These are phyloP conservation scores for Hirsutella thompsonii DNA, from an alignment of 2,329 filamentous ascomycete genomes.

Conservation along the genomic window DNA sequence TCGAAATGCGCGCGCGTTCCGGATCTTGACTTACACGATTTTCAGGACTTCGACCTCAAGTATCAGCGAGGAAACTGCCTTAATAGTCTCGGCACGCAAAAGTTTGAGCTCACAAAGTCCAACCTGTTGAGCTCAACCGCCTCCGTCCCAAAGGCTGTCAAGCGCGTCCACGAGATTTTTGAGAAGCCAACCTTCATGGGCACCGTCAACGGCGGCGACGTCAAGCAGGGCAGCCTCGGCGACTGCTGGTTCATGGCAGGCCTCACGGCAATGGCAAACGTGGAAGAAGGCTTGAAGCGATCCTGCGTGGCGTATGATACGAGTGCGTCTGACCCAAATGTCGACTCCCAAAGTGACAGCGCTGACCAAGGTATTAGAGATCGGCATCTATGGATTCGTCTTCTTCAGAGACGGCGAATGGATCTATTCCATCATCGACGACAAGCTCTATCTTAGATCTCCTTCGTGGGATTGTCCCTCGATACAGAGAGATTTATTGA, in stretches of 20 bases:
- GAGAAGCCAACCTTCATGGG: constrained; percentile 57
- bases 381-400: constrained; percentile 83
- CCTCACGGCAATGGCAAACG: constrained; percentile 63
- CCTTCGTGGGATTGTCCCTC: constrained; percentile 72
- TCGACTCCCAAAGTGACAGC: neutral
- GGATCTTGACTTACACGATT: neutral
- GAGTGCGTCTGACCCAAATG: constrained; percentile 19
- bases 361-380: constrained; percentile 18
- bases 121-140: constrained; percentile 32
- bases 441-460: constrained; percentile 75
- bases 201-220: constrained; percentile 56
- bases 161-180: constrained; percentile 62
- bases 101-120: constrained; percentile 37
- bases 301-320: constrained; percentile 66
- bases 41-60: constrained; percentile 54
- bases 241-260: constrained; percentile 78
- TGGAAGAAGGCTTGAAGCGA: constrained; percentile 54
- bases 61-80: constrained; percentile 45
- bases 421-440: constrained; percentile 84
- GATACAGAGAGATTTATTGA: constrained; percentile 59
- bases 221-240: constrained; percentile 66
- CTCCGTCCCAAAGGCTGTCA: constrained; percentile 58
- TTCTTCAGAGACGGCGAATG: constrained; percentile 83
- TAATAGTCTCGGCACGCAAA: constrained; percentile 36
- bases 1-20: neutral